A percentile compares a stretch with the other conserved stretches of the same genome.
Evolutionary conservation across 257 asterid genomes (phyloP).

Genomic region (Craterostigma plantagineum): DNA sequence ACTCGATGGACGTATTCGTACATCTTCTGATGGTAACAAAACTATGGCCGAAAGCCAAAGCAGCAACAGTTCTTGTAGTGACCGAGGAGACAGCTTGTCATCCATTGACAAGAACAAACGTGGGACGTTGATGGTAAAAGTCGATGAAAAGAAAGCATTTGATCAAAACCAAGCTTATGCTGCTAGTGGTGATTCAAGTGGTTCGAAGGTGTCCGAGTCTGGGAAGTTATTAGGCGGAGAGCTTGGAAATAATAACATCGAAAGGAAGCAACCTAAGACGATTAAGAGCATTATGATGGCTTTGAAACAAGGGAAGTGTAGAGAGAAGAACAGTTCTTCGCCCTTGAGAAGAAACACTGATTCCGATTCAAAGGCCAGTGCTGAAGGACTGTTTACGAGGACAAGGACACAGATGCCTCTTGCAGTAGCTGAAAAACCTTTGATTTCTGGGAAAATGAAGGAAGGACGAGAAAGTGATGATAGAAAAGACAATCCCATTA

Average conservation of each 20-base stretch:
- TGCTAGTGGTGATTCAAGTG: slow-evolving; percentile 11
- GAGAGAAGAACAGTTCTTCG: slow-evolving; percentile 74
- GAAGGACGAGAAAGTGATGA: too few relatives aligned
- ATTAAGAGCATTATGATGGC: slow-evolving; percentile 68
- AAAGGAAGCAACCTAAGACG: slow-evolving; percentile 50
- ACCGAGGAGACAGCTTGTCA: slow-evolving; percentile 73
- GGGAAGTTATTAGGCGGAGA: too few relatives aligned
- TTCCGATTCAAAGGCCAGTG: too few relatives aligned
- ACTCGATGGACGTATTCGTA: slow-evolving; percentile 26
- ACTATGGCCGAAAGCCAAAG: slow-evolving; percentile 79
- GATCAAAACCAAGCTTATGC: too few relatives aligned
- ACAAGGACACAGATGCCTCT: slow-evolving; percentile 36
- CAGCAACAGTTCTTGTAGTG: slow-evolving; percentile 89
- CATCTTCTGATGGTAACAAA: slow-evolving; percentile 21
- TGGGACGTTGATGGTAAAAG: too few relatives aligned
- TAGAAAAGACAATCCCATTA: too few relatives aligned
- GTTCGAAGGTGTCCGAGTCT: too few relatives aligned
- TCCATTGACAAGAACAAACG: too few relatives aligned
- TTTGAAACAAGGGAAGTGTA: slow-evolving; percentile 60
- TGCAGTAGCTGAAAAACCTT: slow-evolving; percentile 26
- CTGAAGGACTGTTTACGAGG: too few relatives aligned
- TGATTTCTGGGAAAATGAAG: too few relatives aligned
- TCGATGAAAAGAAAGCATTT: too few relatives aligned
- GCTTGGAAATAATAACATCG: slow-evolving; percentile 17
- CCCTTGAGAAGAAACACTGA: slow-evolving; percentile 52